These are phyloP conservation scores for Dactylonectria estremocensis DNA, from an alignment of 2,329 filamentous ascomycete species.

Conservation along the genomic window DNA sequence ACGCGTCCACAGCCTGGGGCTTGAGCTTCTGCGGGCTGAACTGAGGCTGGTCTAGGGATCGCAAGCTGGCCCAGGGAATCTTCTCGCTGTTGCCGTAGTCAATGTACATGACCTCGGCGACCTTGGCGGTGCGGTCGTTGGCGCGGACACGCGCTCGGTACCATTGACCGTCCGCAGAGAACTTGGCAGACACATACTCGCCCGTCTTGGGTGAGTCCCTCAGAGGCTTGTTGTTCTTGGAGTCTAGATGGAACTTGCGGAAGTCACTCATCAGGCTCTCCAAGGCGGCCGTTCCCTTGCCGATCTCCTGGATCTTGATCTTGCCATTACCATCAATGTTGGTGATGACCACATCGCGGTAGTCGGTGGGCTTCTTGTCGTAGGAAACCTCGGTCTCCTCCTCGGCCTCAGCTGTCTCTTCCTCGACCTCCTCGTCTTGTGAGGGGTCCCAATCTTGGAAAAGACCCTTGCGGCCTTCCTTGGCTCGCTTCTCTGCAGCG, in stretches of 20 bases:
- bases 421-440: constrained; percentile 78
- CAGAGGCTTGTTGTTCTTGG: constrained; percentile 83
- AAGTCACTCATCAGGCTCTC: constrained; percentile 93
- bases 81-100: constrained; percentile 97
- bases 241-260: constrained; percentile 89
- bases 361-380: constrained; percentile 82
- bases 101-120: constrained; percentile 92
- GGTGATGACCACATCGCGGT: constrained; percentile 93
- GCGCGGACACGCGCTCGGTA: constrained; percentile 92
- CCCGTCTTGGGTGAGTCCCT: constrained; percentile 87
- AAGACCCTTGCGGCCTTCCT: constrained; percentile 88
- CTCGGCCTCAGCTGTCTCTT: constrained; percentile 65
- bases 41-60: constrained; percentile 83
- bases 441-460: constrained; percentile 97
- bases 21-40: constrained; percentile 88
- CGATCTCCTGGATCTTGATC: constrained; percentile 93
- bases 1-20: constrained; percentile 88
- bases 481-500: constrained; percentile 89
- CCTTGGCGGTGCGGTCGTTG: constrained; percentile 92
- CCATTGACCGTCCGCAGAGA: constrained; percentile 91
- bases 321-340: constrained; percentile 87
- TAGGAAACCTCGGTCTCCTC: constrained; percentile 67
- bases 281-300: constrained; percentile 86
- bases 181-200: constrained; percentile 91
- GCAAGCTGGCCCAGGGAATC: constrained; percentile 86